phyloP scores from a whole-genome alignment of 306 rosid genomes.

The Astragalus membranaceus region DNA sequence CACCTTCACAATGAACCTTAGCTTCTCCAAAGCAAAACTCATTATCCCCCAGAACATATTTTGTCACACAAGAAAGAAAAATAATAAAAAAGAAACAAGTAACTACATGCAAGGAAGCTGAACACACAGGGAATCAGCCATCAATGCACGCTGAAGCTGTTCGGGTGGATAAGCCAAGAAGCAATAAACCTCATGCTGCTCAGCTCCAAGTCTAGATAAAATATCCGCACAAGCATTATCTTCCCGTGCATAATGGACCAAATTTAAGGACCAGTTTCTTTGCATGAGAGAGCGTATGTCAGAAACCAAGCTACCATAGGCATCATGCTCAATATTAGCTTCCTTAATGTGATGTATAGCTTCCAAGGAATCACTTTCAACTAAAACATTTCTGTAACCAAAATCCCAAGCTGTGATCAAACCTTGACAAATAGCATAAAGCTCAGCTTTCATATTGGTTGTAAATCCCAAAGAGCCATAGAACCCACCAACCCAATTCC shows the following conservation, averaged over 20 bases:
- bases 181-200: constrained; percentile 11
- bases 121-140: constrained; percentile 6
- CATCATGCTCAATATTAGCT: neutral
- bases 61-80: neutral
- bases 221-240: constrained; percentile 8
- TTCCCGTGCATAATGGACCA: neutral
- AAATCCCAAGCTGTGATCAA: constrained; percentile 20
- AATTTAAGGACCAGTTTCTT: constrained; percentile 18
- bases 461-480: constrained; percentile 2
- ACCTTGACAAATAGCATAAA: constrained; percentile 18
- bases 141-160: constrained; percentile 1
- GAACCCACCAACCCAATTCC: constrained; percentile 10
- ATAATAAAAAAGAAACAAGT: neutral
- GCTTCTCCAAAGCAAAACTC: neutral
- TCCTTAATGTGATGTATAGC: neutral
- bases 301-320: neutral
- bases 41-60: neutral
- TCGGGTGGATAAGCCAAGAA: constrained; percentile 9
- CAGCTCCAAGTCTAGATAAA: constrained; percentile 17
- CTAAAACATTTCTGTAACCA: constrained; percentile 3
- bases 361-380: constrained; percentile 2
- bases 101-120: constrained; percentile 16
- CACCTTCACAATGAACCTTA: neutral
- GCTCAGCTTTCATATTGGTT: neutral
- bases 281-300: constrained; percentile 10